These are phyloP conservation scores for Botrytis sinoallii DNA, from an alignment of 2,329 filamentous ascomycete genomes.

Conservation along the genomic window DNA sequence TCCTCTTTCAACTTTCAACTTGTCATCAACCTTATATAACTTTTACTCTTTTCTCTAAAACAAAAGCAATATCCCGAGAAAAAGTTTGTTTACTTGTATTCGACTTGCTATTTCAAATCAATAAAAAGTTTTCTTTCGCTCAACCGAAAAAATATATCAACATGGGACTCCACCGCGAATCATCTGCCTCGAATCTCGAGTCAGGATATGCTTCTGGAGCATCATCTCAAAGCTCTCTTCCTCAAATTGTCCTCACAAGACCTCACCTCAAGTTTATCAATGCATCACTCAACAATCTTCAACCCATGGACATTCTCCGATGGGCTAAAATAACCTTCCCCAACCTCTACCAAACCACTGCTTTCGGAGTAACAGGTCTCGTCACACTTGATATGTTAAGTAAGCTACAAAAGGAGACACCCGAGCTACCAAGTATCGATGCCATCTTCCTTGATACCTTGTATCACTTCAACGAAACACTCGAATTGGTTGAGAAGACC, in stretches of 20 bases:
- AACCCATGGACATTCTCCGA: conserved; percentile 85
- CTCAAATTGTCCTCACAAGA: conserved; percentile 80
- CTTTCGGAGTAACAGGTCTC: conserved; percentile 77
- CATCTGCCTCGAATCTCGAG: conserved; percentile 51
- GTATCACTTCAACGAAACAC: conserved; percentile 77
- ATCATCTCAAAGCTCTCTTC: conserved; percentile 60
- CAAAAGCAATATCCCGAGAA: not conserved
- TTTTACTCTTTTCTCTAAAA: not conserved
- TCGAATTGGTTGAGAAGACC: conserved; percentile 70
- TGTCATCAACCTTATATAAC: not conserved
- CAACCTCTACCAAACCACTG: conserved; percentile 81
- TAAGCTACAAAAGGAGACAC: conserved; percentile 63
- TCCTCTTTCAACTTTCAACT: not conserved
- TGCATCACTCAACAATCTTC: conserved; percentile 79
- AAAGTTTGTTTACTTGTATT: not conserved
- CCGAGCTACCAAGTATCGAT: conserved; percentile 57
- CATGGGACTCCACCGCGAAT: conserved; percentile 33
- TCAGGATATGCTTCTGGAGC: conserved; percentile 76
- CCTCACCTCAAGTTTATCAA: conserved; percentile 90
- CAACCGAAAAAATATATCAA: conserved; percentile 17
- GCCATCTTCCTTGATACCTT: conserved; percentile 81
- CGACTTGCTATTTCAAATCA: not conserved
- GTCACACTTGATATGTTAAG: conserved; percentile 84
- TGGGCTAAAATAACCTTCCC: conserved; percentile 92
- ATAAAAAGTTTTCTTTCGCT: not conserved